Evolutionary conservation across 2,329 filamentous ascomycete species (phyloP).

Genomic region (Arachnopeziza araneosa): DNA sequence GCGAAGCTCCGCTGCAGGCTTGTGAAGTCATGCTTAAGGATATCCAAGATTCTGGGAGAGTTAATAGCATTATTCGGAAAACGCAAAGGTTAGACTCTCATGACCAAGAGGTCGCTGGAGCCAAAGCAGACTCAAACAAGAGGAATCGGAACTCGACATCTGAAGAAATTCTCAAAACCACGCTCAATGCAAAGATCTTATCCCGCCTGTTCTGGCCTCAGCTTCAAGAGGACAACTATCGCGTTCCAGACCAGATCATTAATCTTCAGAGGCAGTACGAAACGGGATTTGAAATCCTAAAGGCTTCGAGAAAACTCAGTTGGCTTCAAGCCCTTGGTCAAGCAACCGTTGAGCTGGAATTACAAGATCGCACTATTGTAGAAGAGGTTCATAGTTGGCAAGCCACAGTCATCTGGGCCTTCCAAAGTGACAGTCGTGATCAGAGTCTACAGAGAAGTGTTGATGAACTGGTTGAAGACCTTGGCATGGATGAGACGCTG

Average conservation of each 20-base stretch:
- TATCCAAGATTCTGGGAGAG: conserved; percentile 72
- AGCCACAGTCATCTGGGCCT: conserved; percentile 81
- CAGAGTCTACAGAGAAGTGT: conserved; percentile 36
- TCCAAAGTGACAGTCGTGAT: conserved; percentile 44
- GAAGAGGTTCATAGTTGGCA: conserved; percentile 78
- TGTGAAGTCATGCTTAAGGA: conserved; percentile 98
- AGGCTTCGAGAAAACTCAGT: conserved; percentile 76
- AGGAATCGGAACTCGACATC: background rate
- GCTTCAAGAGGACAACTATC: conserved; percentile 64
- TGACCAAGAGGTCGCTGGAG: conserved; percentile 23
- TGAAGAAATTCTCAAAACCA: conserved; percentile 28
- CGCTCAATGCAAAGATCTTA: conserved; percentile 74
- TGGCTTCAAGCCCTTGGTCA: conserved; percentile 83
- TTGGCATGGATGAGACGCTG: conserved; percentile 71
- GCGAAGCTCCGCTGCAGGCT: conserved; percentile 77
- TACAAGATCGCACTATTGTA: conserved; percentile 71
- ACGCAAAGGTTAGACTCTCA: conserved; percentile 37
- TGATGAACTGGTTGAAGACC: conserved; percentile 45
- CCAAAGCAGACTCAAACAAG: conserved; percentile 25
- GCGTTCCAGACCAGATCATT: conserved; percentile 52
- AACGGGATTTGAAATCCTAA: conserved; percentile 70
- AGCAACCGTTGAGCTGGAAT: conserved; percentile 72
- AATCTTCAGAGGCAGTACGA: conserved; percentile 66
- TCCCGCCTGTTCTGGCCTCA: conserved; percentile 93
- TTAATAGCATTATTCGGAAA: conserved; percentile 63